Evolutionary conservation across 2,329 filamentous ascomycete genomes (phyloP).

Genomic region (Drechslerella dactyloides): DNA sequence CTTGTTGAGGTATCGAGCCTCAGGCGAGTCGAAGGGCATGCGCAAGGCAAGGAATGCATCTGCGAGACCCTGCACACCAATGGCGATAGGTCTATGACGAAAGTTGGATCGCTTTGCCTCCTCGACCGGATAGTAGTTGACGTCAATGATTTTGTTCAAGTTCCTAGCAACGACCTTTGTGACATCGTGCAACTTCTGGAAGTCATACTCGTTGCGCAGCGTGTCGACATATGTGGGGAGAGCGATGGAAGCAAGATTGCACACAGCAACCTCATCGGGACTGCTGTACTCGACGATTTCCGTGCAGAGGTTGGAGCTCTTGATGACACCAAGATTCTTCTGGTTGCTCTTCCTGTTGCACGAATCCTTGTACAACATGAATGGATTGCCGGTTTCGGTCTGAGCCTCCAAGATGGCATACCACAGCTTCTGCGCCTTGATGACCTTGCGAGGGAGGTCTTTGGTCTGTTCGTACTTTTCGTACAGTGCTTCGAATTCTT

Average conservation of each 20-base stretch:
- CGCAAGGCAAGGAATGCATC: slow-evolving; percentile 97
- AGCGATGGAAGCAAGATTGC: slow-evolving; percentile 93
- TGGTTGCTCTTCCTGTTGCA: slow-evolving; percentile 99
- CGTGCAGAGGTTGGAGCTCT: slow-evolving; percentile 97
- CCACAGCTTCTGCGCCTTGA: slow-evolving; percentile 99
- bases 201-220: slow-evolving; percentile 83
- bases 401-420: slow-evolving; percentile 97
- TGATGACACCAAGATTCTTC: slow-evolving; percentile 98
- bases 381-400: slow-evolving; percentile 98
- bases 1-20: slow-evolving; percentile 91
- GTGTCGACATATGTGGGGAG: slow-evolving; percentile 91
- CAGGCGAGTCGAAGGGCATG: slow-evolving; percentile 93
- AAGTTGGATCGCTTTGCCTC: slow-evolving; percentile 97
- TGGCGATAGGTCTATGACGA: slow-evolving; percentile 91
- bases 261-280: slow-evolving; percentile 97
- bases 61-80: slow-evolving; percentile 96
- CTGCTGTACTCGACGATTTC: slow-evolving; percentile 98
- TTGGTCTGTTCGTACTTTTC: slow-evolving; percentile 83
- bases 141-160: slow-evolving; percentile 96
- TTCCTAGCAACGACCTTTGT: slow-evolving; percentile 91
- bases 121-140: slow-evolving; percentile 96
- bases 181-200: slow-evolving; percentile 94
- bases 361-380: slow-evolving; percentile 99
- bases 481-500: slow-evolving; percentile 95
- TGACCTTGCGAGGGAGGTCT: slow-evolving; percentile 83